Evolutionary conservation across 1,284 basidiomycete species (phyloP).

Genomic region (Puccinia polysora): DNA sequence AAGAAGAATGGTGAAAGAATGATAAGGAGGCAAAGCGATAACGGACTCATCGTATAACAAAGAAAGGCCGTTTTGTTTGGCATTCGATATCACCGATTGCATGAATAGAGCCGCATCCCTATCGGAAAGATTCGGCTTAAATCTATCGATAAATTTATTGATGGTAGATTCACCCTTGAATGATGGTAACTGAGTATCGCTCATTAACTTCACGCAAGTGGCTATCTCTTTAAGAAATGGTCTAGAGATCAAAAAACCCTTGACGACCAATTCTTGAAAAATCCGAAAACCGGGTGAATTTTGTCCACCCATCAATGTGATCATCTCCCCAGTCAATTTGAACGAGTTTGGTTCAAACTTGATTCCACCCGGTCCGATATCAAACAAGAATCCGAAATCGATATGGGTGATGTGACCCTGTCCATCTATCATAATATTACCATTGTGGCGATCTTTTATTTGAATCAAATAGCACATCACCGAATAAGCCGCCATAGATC

Average conservation of each 20-base stretch:
- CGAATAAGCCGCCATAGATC: constrained; percentile 98
- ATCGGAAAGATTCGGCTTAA: constrained; percentile 75
- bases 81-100: constrained; percentile 80
- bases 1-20: background rate
- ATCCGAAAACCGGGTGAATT: constrained; percentile 86
- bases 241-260: constrained; percentile 90
- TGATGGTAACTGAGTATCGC: constrained; percentile 85
- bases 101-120: constrained; percentile 89
- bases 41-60: constrained; percentile 82
- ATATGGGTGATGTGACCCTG: constrained; percentile 94
- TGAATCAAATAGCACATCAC: constrained; percentile 97
- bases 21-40: background rate
- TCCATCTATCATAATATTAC: constrained; percentile 98
- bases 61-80: constrained; percentile 86
- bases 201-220: constrained; percentile 84
- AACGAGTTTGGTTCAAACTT: constrained; percentile 97
- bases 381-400: constrained; percentile 96
- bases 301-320: constrained; percentile 90
- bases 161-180: constrained; percentile 96
- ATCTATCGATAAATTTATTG: constrained; percentile 76
- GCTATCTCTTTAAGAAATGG: constrained; percentile 85
- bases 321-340: constrained; percentile 98
- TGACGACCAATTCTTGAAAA: constrained; percentile 89
- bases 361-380: constrained; percentile 84
- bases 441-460: constrained; percentile 96